Percentiles rank a stretch among this genome's conserved stretches.
Conservation (phyloP, 1,284 basidiomycete genomes). For the Mycosarcoma maydis region DNA sequence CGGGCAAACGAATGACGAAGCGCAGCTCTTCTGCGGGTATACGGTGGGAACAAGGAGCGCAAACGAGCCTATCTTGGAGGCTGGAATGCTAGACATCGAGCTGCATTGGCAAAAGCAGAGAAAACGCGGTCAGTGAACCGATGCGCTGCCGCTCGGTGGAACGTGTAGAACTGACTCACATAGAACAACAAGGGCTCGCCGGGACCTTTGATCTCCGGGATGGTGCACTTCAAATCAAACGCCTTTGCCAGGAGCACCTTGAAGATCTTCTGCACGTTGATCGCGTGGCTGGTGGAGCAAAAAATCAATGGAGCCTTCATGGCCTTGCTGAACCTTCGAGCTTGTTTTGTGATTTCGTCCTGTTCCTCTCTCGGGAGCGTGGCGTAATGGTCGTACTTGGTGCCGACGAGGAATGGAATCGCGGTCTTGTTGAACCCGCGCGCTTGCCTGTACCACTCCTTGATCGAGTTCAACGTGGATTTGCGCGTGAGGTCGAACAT, state of each 20-base stretch:
- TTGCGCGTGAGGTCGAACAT: constrained; percentile 99
- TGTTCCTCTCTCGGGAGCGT: constrained; percentile 95
- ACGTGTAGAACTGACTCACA: constrained; percentile 31
- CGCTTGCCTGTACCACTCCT: constrained; percentile 99
- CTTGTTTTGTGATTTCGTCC: constrained; percentile 90
- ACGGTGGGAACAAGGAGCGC: too few relatives aligned
- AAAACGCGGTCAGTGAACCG: too few relatives aligned
- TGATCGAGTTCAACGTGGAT: constrained; percentile 94
- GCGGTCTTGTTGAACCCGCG: constrained; percentile 86
- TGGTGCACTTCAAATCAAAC: constrained; percentile 61
- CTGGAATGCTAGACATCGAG: constrained; percentile 17
- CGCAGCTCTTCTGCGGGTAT: too few relatives aligned
- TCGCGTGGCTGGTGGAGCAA: constrained; percentile 95
- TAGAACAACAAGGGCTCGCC: constrained; percentile 60
- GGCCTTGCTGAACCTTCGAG: constrained; percentile 90
- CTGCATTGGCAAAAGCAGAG: neutral
- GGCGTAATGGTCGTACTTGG: constrained; percentile 97
- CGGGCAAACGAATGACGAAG: too few relatives aligned
- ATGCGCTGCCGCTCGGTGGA: too few relatives aligned
- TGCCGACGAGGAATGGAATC: constrained; percentile 76
- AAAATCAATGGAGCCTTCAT: constrained; percentile 99
- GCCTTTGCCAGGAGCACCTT: constrained; percentile 75
- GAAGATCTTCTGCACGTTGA: constrained; percentile 83
- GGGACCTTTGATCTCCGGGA: constrained; percentile 56
- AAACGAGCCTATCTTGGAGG: too few relatives aligned